phyloP scores from a whole-genome alignment of 1,139 yeast species.

The Candida tetrigidarum region DNA sequence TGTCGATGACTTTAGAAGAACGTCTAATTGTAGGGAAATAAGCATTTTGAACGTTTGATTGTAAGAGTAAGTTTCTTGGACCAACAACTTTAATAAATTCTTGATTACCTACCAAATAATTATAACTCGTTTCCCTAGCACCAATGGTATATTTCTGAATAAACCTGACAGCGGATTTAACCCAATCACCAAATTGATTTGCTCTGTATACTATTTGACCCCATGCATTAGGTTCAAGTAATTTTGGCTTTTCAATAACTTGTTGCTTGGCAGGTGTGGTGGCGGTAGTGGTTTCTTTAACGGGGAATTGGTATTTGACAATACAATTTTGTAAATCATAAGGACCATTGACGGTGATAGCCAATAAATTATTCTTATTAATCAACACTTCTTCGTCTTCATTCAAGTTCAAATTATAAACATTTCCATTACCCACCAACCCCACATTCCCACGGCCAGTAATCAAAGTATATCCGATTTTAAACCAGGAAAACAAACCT shows the following conservation, averaged over 20 bases:
- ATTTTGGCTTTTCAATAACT: slow-evolving; percentile 7
- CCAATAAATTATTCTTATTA: slow-evolving; percentile 51
- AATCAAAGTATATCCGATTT: slow-evolving; percentile 48
- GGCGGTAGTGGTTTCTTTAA: slow-evolving; percentile 1
- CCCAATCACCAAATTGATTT: slow-evolving; percentile 1
- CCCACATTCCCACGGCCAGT: slow-evolving; percentile 65
- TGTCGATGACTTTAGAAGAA: neutral
- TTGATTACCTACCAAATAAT: slow-evolving; percentile 33
- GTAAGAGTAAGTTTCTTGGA: slow-evolving; percentile 58
- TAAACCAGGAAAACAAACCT: slow-evolving; percentile 38
- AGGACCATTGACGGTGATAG: slow-evolving; percentile 55
- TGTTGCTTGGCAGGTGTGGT: neutral
- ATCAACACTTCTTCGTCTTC: slow-evolving; percentile 54
- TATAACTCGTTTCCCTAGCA: slow-evolving; percentile 15
- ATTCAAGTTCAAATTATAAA: slow-evolving; percentile 50
- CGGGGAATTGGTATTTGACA: slow-evolving; percentile 28
- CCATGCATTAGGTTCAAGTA: slow-evolving; percentile 8
- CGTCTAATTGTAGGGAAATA: slow-evolving; percentile 12
- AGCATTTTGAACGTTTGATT: slow-evolving; percentile 30
- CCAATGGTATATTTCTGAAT: slow-evolving; percentile 6
- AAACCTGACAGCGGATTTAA: neutral
- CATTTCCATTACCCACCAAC: slow-evolving; percentile 59
- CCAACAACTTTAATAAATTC: slow-evolving; percentile 55
- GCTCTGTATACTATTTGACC: slow-evolving; percentile 6
- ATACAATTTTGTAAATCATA: slow-evolving; percentile 46